A percentile compares a stretch with the other conserved stretches of the same genome.
Conservation (phyloP, 2,329 filamentous ascomycete species). For the Aureobasidium zeae region DNA sequence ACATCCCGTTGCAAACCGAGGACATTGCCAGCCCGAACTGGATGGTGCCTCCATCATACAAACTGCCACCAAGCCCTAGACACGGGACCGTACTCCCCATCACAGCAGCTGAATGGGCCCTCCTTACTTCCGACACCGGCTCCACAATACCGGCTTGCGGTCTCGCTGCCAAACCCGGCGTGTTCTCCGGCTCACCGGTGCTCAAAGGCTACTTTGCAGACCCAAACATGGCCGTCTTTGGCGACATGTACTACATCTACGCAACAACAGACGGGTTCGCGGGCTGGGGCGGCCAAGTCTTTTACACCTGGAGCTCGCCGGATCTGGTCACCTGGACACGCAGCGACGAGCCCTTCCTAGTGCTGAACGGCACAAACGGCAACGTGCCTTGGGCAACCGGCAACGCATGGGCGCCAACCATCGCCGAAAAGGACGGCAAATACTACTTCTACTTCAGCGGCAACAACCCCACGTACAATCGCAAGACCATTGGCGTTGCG, state of each 20-base stretch:
- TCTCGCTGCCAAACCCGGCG: too few species aligned
- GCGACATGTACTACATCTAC: constrained; percentile 40
- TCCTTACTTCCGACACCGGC: constrained; percentile 22
- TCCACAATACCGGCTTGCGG: background rate
- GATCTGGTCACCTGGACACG: constrained; percentile 38
- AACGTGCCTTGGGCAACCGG: constrained; percentile 34
- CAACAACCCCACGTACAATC: constrained; percentile 23
- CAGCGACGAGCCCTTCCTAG: constrained; percentile 35
- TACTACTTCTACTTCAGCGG: constrained; percentile 29
- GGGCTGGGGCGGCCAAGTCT: constrained; percentile 40
- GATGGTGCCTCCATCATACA: constrained; percentile 40
- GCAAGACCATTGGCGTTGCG: constrained; percentile 25
- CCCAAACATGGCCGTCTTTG: constrained; percentile 40
- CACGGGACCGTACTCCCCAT: constrained; percentile 47
- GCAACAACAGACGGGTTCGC: constrained; percentile 39
- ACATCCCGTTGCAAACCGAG: constrained; percentile 44
- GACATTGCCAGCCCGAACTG: constrained; percentile 43
- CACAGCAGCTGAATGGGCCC: constrained; percentile 38
- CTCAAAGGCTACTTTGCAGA: constrained; percentile 31
- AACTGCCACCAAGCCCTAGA: constrained; percentile 41
- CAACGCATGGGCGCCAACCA: constrained; percentile 28
- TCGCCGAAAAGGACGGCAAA: constrained; percentile 21
- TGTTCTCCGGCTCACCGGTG: constrained; percentile 16
- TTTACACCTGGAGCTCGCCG: constrained; percentile 40
- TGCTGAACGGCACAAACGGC: constrained; percentile 37